Evolutionary conservation across 495 filamentous ascomycete genomes (phyloP).

Genomic region (Hypomontagnella monticulosa): DNA sequence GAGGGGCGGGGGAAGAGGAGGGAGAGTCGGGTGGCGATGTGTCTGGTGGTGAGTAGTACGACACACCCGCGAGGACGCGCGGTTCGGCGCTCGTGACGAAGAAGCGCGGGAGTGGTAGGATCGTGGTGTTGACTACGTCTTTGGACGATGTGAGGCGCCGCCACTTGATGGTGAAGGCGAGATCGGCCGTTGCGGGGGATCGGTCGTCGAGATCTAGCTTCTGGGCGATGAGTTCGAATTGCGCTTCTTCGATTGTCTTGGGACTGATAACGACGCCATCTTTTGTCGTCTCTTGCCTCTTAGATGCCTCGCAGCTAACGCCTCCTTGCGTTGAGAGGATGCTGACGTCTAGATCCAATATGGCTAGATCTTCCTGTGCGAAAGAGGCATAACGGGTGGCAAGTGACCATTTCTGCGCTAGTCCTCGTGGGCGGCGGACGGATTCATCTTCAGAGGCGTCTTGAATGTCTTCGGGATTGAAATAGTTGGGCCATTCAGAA

Average conservation of each 20-base stretch:
- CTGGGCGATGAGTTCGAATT: constrained; percentile 76
- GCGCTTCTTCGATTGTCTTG: constrained; percentile 70
- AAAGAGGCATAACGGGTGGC: constrained; percentile 77
- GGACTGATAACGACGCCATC: constrained; percentile 60
- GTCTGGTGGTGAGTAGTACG: constrained; percentile 49
- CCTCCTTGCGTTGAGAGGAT: constrained; percentile 65
- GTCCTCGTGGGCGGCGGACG: constrained; percentile 58
- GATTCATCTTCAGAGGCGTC: constrained; percentile 33
- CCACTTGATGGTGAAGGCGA: constrained; percentile 83
- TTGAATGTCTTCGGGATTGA: constrained; percentile 61
- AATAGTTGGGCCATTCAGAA: constrained; percentile 87
- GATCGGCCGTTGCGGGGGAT: constrained; percentile 71
- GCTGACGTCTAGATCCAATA: constrained; percentile 69
- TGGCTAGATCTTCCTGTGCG: constrained; percentile 72
- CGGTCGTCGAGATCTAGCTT: constrained; percentile 84
- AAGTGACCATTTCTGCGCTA: constrained; percentile 82
- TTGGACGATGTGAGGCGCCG: constrained; percentile 55
- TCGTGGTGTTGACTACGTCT: constrained; percentile 62
- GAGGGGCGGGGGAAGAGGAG: constrained; percentile 15
- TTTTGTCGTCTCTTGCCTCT: constrained; percentile 40
- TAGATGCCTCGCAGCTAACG: constrained; percentile 50
- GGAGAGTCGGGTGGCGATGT: constrained; percentile 19
- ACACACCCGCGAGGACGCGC: constrained; percentile 77
- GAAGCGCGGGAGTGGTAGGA: constrained; percentile 79
- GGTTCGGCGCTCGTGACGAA: constrained; percentile 84